Conservation (phyloP, 2,329 filamentous ascomycete genomes). For the Cladophialophora yegresii region DNA sequence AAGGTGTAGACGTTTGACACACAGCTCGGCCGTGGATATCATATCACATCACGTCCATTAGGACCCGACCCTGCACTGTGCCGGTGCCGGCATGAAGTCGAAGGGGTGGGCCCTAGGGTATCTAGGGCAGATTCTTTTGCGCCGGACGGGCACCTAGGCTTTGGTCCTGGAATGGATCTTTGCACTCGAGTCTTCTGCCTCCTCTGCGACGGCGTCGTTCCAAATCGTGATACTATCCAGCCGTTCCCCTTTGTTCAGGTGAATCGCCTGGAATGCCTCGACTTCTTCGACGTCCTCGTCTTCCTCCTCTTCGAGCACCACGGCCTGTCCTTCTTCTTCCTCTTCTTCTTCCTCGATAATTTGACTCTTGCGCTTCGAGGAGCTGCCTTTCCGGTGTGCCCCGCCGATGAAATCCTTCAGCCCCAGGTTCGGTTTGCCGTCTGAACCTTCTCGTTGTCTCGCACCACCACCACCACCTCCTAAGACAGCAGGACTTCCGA, state of each 20-base stretch:
- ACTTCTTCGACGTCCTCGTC: slow-evolving; percentile 41
- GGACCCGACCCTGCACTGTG: no score
- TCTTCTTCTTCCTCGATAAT: slow-evolving; percentile 51
- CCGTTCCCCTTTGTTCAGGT: slow-evolving; percentile 34
- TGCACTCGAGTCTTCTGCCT: background rate
- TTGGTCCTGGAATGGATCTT: background rate
- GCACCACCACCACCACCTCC: slow-evolving; percentile 27
- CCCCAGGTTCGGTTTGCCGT: slow-evolving; percentile 35
- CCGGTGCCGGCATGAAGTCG: no score
- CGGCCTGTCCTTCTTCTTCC: slow-evolving; percentile 40
- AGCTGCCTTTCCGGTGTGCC: slow-evolving; percentile 43
- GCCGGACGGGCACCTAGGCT: background rate
- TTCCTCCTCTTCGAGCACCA: slow-evolving; percentile 48
- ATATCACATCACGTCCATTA: background rate
- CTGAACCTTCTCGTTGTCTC: slow-evolving; percentile 37
- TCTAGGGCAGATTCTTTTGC: no score
- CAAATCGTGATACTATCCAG: slow-evolving; percentile 37
- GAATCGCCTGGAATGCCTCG: slow-evolving; percentile 34
- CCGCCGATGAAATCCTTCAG: slow-evolving; percentile 25
- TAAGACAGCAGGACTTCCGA: slow-evolving; percentile 41
- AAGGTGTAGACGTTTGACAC: background rate
- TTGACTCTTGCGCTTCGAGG: slow-evolving; percentile 32
- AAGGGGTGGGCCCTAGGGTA: no score
- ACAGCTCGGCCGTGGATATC: background rate
- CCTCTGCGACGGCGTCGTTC: slow-evolving; percentile 31